These are phyloP conservation scores for Lepraria neglecta DNA, from an alignment of 495 filamentous ascomycete genomes.

Conservation along the genomic window DNA sequence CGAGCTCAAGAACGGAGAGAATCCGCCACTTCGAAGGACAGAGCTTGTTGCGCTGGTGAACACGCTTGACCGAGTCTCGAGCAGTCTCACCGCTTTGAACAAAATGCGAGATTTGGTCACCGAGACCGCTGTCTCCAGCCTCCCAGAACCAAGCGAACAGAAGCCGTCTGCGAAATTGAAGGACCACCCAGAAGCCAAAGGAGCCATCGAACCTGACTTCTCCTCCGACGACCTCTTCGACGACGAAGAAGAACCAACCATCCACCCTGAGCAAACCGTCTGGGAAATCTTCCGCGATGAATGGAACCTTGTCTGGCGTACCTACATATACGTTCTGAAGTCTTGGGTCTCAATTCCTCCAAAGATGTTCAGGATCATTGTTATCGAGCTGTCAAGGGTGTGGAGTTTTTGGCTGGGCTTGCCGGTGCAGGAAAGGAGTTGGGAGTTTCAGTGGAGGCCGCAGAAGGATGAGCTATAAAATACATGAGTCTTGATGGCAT, in stretches of 20 bases:
- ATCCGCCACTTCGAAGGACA: conserved; percentile 73
- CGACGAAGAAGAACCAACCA: conserved; percentile 36
- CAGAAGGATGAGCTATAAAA: conserved; percentile 54
- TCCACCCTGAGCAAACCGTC: conserved; percentile 37
- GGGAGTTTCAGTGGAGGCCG: conserved; percentile 51
- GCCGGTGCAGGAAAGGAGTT: conserved; percentile 61
- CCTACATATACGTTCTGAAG: conserved; percentile 56
- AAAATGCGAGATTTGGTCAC: conserved; percentile 65
- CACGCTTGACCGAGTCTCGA: conserved; percentile 78
- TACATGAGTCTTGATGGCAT: not conserved
- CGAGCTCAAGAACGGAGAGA: conserved; percentile 63
- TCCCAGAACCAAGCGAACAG: conserved; percentile 31
- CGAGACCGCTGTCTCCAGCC: conserved; percentile 23
- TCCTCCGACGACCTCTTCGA: conserved; percentile 38
- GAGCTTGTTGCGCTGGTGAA: conserved; percentile 93
- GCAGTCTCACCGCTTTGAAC: conserved; percentile 66
- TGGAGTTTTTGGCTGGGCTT: conserved; percentile 77
- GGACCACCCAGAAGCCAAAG: conserved; percentile 25
- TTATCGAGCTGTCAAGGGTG: conserved; percentile 54
- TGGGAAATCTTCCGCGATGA: conserved; percentile 60
- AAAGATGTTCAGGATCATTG: conserved; percentile 57
- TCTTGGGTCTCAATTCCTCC: conserved; percentile 64
- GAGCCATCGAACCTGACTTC: conserved; percentile 27
- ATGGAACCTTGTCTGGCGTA: conserved; percentile 52
- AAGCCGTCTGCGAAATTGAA: conserved; percentile 19